A percentile compares a stretch with the other conserved stretches of the same genome.
Evolutionary conservation across 2,329 filamentous ascomycete genomes (phyloP).

Genomic region (Kalaharituber pfeilii): DNA sequence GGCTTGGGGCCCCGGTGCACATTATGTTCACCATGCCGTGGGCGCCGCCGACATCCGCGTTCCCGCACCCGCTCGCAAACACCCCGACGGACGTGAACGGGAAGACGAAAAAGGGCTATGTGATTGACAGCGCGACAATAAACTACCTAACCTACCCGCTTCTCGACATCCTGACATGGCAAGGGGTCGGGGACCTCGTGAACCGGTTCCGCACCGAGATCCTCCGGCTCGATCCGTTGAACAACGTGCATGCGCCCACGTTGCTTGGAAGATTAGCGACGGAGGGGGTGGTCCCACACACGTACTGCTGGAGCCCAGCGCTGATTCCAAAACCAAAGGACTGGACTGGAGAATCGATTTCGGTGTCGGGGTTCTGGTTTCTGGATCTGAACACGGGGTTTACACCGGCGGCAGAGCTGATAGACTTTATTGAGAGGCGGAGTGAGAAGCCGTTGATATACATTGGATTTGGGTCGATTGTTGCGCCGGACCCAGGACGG

Average conservation of each 20-base stretch:
- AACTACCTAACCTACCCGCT: conserved; percentile 73
- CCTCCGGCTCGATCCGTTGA: conserved; percentile 59
- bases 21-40: conserved; percentile 96
- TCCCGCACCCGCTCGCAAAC: conserved; percentile 73
- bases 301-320: conserved; percentile 80
- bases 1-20: conserved; percentile 55
- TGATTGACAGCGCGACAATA: conserved; percentile 56
- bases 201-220: conserved; percentile 65
- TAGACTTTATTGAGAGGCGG: conserved; percentile 41
- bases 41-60: conserved; percentile 59
- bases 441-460: conserved; percentile 45
- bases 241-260: conserved; percentile 65
- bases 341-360: conserved; percentile 49
- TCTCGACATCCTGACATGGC: conserved; percentile 86
- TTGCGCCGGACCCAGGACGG: conserved; percentile 55
- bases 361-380: conserved; percentile 61
- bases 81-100: conserved; percentile 32
- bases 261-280: conserved; percentile 53
- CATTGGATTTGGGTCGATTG: conserved; percentile 69
- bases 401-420: conserved; percentile 46
- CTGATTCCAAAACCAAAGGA: conserved; percentile 64
- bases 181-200: conserved; percentile 77
- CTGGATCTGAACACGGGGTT: conserved; percentile 50
- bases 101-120: conserved; percentile 37
- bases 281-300: conserved; percentile 46